Percentiles rank a stretch among this genome's conserved stretches.
Conservation (phyloP, 2,329 filamentous ascomycete species). For the Nigrospora osmanthi region DNA sequence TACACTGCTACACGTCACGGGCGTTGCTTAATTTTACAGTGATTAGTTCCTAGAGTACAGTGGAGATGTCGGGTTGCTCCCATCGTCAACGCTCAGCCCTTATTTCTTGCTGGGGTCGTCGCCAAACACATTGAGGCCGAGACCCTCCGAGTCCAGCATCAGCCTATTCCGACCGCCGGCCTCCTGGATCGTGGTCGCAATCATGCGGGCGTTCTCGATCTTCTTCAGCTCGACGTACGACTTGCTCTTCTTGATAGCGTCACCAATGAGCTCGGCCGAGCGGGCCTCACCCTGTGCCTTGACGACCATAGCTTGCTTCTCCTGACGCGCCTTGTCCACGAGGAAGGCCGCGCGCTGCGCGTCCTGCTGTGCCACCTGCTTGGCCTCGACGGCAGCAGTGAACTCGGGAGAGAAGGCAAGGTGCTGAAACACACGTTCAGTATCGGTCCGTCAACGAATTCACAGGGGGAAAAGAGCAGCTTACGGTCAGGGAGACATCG, state of each 20-base stretch:
- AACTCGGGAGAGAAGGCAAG: constrained; percentile 68
- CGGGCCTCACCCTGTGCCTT: constrained; percentile 98
- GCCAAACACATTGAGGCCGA: constrained; percentile 78
- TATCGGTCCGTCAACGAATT: not conserved
- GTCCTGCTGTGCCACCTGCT: constrained; percentile 79
- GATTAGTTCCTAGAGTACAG: constrained; percentile 24
- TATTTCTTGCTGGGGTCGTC: constrained; percentile 39
- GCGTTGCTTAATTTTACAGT: too few species aligned
- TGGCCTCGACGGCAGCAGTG: constrained; percentile 65
- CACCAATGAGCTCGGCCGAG: constrained; percentile 94
- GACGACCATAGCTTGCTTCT: constrained; percentile 98
- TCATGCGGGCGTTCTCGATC: constrained; percentile 90
- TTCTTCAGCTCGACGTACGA: constrained; percentile 95
- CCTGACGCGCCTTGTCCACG: constrained; percentile 96
- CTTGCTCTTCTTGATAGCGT: constrained; percentile 99
- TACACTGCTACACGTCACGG: too few species aligned
- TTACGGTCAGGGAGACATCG: constrained; percentile 91
- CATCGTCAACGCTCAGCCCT: constrained; percentile 8
- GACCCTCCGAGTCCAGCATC: constrained; percentile 81
- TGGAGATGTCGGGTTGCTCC: constrained; percentile 20
- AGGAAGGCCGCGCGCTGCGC: constrained; percentile 95
- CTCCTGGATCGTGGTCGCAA: constrained; percentile 84
- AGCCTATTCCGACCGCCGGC: constrained; percentile 84
- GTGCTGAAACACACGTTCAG: constrained; percentile 39
- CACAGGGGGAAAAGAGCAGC: constrained; percentile 15